Evolutionary conservation across 208 protist species (phyloP), one percentile per base, ranked within the genome.

Genomic region (Trypanosomatidae sp.): DNA sequence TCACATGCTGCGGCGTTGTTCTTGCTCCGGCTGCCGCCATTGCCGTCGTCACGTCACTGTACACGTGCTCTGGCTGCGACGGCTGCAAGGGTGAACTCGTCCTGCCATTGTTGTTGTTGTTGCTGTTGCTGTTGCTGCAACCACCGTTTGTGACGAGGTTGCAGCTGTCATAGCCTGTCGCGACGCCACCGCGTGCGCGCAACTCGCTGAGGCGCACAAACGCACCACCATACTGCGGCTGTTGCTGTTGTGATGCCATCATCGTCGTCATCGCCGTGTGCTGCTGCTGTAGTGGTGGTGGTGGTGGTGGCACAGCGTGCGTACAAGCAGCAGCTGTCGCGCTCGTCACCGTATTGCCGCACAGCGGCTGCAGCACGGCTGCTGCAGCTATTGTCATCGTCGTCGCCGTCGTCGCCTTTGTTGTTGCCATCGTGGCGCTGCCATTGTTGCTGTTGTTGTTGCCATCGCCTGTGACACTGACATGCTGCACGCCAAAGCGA

Each of bases 121-220:
- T 35, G n/a, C 30, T 15, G n/a, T 35, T 35, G 11, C 11, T 35
- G n/a, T n/a, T 35, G 11, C n/a, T 35, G n/a, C 11, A 11, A n/a
- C n/a, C 11, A 35, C 11, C 30, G 30, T n/a, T 35, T 35, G 30
- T 35, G 11, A 15, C 11, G 11, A 15, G 30, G n/a, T 35, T n/a
- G 11, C 30, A 35, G 30, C 11, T 35, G 30, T n/a, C 30, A 35
- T n/a, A 15, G 11, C n/a, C 11, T n/a, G n/a, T 15, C 10, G 4
- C 0, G 23, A 19, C n/a, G 15, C 26, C 20, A 24, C 13, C 41
- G 8, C 41, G 33, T 2, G 2, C 6, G n/a, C 53, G 56, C 38
- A 87, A 41, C 19, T 87, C 81, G 44, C 77, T 92, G 37, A 92
- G 53, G 16, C 77, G 64, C 7, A 81, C 63, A 49, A 89, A 54